Evolutionary conservation across 2,329 filamentous ascomycete genomes (phyloP).

Genomic region (Aureobasidium sp.): DNA sequence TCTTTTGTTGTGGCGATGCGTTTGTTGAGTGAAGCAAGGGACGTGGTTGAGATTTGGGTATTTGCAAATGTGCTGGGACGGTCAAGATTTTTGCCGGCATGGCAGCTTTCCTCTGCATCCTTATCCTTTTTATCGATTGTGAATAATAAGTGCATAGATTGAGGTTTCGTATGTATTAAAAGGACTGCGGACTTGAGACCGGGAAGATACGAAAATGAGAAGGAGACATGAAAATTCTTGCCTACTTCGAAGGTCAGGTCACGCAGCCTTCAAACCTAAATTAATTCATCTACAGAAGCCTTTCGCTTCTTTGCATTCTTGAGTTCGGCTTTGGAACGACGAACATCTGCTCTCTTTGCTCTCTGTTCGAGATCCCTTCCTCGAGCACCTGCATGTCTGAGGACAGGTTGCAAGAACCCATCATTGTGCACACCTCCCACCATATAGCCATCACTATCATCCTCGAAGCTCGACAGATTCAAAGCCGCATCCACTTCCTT

Average conservation of each 20-base stretch:
- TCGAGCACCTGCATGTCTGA: neutral
- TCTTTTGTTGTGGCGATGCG: neutral
- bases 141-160: too few relatives aligned
- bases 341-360: neutral
- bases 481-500: neutral
- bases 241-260: too few relatives aligned
- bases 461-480: neutral
- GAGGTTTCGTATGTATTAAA: too few relatives aligned
- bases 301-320: neutral
- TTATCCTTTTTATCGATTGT: too few relatives aligned
- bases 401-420: slow-evolving; percentile 52
- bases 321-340: neutral
- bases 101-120: too few relatives aligned
- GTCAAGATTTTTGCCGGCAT: too few relatives aligned
- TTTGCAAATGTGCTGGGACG: slow-evolving; percentile 6
- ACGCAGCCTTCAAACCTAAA: too few relatives aligned
- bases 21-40: neutral
- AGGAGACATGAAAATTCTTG: too few relatives aligned
- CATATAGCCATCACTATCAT: slow-evolving; percentile 38
- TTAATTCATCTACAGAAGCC: too few relatives aligned
- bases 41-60: neutral
- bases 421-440: slow-evolving; percentile 60
- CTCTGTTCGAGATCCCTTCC: slow-evolving; percentile 4
- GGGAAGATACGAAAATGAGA: too few relatives aligned
- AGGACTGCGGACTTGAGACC: too few relatives aligned